These are phyloP conservation scores for Dactylis glomerata DNA, from an alignment of 176 grass and related monocot species.

Conservation along the genomic window DNA sequence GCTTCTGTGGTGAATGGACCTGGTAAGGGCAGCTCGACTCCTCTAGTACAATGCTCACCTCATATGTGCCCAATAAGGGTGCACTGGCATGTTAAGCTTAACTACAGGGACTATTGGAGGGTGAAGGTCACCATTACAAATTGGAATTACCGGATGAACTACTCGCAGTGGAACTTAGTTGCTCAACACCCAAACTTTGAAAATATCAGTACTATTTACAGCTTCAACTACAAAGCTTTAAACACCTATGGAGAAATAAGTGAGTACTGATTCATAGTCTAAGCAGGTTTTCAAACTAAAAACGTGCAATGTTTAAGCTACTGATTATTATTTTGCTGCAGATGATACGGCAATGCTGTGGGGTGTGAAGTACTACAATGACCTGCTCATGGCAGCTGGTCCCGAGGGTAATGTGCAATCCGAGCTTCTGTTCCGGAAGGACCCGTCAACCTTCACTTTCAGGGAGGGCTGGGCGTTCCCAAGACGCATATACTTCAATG, in stretches of 20 bases:
- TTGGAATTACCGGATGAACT: conserved; percentile 82
- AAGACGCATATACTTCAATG: conserved; percentile 75
- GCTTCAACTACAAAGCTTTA: conserved; percentile 66
- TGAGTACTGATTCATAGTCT: conserved; percentile 37
- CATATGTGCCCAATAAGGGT: conserved; percentile 85
- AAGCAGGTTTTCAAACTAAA: neutral
- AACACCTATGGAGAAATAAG: conserved; percentile 61
- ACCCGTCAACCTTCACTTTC: conserved; percentile 43
- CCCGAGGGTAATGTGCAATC: conserved; percentile 69
- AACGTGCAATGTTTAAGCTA: neutral
- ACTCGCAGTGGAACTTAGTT: conserved; percentile 74
- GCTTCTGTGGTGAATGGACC: conserved; percentile 52
- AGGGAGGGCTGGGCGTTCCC: conserved; percentile 72
- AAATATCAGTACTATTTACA: conserved; percentile 60
- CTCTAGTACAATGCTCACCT: conserved; percentile 59
- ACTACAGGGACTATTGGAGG: conserved; percentile 73
- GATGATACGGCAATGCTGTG: conserved; percentile 84
- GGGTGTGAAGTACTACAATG: conserved; percentile 77
- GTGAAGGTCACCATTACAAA: conserved; percentile 68
- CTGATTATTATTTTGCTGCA: conserved; percentile 11
- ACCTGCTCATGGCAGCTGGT: conserved; percentile 59
- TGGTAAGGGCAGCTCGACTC: conserved; percentile 40
- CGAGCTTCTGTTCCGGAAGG: conserved; percentile 63
- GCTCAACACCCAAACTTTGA: conserved; percentile 71
- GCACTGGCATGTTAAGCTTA: conserved; percentile 82